These are phyloP conservation scores for Uromyces viciae-fabae DNA, from an alignment of 1,284 basidiomycete genomes.

Conservation along the genomic window DNA sequence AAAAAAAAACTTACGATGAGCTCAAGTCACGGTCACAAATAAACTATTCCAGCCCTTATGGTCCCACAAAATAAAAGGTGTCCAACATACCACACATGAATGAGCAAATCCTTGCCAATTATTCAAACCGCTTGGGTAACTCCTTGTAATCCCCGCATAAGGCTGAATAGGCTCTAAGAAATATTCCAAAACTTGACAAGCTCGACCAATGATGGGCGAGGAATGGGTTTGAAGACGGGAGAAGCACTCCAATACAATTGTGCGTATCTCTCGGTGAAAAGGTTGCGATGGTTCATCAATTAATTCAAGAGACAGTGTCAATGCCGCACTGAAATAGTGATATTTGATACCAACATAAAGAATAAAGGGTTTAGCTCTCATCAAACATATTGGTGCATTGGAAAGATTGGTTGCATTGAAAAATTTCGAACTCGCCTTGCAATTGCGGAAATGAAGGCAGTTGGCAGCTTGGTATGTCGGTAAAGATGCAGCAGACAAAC, in stretches of 20 bases:
- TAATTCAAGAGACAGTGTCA: conserved; percentile 35
- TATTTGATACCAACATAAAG: background rate
- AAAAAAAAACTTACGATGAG: no score
- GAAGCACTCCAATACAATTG: conserved; percentile 26
- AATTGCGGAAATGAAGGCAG: conserved; percentile 44
- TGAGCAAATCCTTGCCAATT: conserved; percentile 14
- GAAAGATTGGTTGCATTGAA: background rate
- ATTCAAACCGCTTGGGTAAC: background rate
- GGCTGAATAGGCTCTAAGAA: conserved; percentile 21
- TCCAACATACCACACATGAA: background rate
- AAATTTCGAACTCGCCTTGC: conserved; percentile 18
- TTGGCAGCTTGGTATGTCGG: conserved; percentile 35
- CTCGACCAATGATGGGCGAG: conserved; percentile 37
- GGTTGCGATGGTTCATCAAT: conserved; percentile 24
- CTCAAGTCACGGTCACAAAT: no score
- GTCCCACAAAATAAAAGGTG: no score
- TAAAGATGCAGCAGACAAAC: conserved; percentile 38
- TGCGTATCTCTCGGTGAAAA: conserved; percentile 1
- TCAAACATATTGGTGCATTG: background rate
- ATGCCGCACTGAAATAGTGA: conserved; percentile 35
- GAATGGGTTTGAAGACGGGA: conserved; percentile 25
- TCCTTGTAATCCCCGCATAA: background rate
- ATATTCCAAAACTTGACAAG: conserved; percentile 39
- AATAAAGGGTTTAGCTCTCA: background rate
- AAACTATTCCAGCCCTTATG: no score